These are phyloP conservation scores for Steccherinum ochraceum DNA, from an alignment of 768 basidiomycete genomes.

Conservation along the genomic window DNA sequence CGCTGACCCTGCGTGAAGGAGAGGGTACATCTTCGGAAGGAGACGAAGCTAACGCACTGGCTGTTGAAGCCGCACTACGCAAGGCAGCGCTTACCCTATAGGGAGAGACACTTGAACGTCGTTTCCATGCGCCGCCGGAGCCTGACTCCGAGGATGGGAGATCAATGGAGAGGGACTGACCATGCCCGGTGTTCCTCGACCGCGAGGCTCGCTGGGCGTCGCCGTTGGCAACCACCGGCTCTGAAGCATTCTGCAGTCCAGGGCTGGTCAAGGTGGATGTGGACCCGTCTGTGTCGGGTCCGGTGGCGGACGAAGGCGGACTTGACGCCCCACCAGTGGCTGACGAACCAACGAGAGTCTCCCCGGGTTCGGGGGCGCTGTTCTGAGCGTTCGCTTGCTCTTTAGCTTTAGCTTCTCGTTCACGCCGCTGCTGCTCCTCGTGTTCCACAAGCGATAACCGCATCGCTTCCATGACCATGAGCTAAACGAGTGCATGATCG, in stretches of 20 bases:
- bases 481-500: conserved; percentile 33
- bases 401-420: conserved; percentile 63
- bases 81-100: conserved; percentile 35
- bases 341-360: neutral
- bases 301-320: neutral
- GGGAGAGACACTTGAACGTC: conserved; percentile 6
- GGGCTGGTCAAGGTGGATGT: neutral
- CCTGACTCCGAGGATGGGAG: neutral
- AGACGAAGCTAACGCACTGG: conserved; percentile 28
- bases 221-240: neutral
- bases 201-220: neutral
- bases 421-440: conserved; percentile 83
- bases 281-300: neutral
- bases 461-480: conserved; percentile 99
- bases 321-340: neutral
- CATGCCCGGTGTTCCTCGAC: conserved; percentile 2
- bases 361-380: neutral
- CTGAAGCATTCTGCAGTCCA: neutral
- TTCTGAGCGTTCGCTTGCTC: conserved; percentile 15
- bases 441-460: conserved; percentile 89
- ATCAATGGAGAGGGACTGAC: neutral
- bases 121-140: neutral
- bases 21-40: conserved; percentile 3
- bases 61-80: conserved; percentile 37
- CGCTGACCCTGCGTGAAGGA: neutral